phyloP scores from a whole-genome alignment of 345 rosid species.

The Eucalyptus caleyi region DNA sequence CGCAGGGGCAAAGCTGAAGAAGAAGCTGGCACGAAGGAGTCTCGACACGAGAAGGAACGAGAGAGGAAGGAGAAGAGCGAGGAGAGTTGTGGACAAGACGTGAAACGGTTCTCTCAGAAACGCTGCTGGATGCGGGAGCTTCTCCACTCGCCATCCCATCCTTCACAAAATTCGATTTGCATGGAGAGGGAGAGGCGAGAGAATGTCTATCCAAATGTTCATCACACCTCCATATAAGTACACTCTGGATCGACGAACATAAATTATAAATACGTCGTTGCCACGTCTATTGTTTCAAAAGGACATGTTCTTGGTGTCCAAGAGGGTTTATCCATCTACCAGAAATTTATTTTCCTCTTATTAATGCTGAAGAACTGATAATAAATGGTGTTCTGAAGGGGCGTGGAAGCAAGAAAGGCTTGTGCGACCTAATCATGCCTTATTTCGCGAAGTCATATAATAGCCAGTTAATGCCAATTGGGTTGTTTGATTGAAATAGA shows the following conservation, averaged over 20 bases:
- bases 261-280: neutral
- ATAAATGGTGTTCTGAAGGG: neutral
- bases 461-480: neutral
- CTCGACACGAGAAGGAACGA: conserved; percentile 11
- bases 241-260: neutral
- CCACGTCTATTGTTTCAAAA: neutral
- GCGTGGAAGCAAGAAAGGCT: neutral
- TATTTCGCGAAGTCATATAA: neutral
- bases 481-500: neutral
- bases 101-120: conserved; percentile 1
- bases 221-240: neutral
- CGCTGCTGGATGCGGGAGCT: neutral
- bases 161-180: neutral
- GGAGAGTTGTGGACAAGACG: conserved; percentile 4
- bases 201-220: neutral
- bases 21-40: neutral
- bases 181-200: neutral
- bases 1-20: neutral
- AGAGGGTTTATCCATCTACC: neutral
- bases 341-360: neutral
- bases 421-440: neutral
- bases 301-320: neutral
- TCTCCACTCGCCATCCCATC: neutral
- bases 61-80: conserved; percentile 11
- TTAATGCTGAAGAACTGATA: neutral